phyloP scores from a whole-genome alignment of 2,329 filamentous ascomycete genomes.

The Lachnellula suecica region DNA sequence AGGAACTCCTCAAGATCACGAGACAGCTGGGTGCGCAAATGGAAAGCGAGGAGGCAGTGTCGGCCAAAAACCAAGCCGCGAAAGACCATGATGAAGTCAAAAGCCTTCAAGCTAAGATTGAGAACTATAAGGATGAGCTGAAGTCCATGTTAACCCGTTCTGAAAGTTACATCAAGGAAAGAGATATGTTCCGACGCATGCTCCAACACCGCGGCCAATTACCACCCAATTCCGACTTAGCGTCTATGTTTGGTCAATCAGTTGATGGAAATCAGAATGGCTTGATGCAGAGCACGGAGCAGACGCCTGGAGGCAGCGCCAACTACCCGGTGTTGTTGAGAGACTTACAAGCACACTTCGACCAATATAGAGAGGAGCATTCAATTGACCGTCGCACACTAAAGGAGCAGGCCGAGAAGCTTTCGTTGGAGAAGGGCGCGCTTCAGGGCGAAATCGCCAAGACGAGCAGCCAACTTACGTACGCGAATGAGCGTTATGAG shows the following conservation, averaged over 20 bases:
- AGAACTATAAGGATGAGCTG: constrained; percentile 82
- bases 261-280: constrained; percentile 55
- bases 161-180: constrained; percentile 91
- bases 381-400: constrained; percentile 77
- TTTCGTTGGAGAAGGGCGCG: constrained; percentile 79
- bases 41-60: constrained; percentile 84
- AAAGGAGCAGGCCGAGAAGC: constrained; percentile 78
- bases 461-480: constrained; percentile 74
- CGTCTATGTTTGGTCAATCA: constrained; percentile 71
- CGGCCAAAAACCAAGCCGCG: constrained; percentile 60
- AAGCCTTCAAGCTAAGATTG: constrained; percentile 68
- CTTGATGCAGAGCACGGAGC: constrained; percentile 59
- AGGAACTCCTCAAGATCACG: constrained; percentile 78
- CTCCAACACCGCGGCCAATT: constrained; percentile 71
- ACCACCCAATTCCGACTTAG: constrained; percentile 59
- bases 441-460: constrained; percentile 82
- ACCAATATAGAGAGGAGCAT: constrained; percentile 84
- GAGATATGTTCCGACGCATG: constrained; percentile 96
- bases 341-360: constrained; percentile 86
- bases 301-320: constrained; percentile 49
- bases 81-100: constrained; percentile 72
- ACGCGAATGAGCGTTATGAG: constrained; percentile 81
- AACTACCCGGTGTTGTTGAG: constrained; percentile 78
- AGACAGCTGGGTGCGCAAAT: constrained; percentile 84
- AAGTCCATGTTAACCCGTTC: constrained; percentile 78